Base-by-base conservation (phyloP, 176 grass and related monocot species). In the Eragrostis curvula region DNA sequence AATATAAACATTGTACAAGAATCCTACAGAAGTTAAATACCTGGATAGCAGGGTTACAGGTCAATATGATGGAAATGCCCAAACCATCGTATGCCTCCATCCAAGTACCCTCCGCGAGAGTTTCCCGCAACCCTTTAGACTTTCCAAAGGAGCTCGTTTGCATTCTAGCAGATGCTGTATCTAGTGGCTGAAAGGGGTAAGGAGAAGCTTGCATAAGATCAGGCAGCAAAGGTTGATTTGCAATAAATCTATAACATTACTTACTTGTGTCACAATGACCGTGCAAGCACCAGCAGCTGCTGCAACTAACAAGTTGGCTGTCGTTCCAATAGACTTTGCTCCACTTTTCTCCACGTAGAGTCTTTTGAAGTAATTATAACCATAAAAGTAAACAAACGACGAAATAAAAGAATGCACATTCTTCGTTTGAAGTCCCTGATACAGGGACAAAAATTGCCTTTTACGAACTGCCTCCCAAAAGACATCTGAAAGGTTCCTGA, bases 91-190 rank as follows among this genome's bases (percentile, higher is more conserved):
- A 99, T 71, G 97, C 91, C 78, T 96, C 85, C 86, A 75, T 83
- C 93, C 89, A 87, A 85, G 91, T 90, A 77, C 92, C 92, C 65
- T 91, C 89, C 9, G 89, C 66, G 71, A 99, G 89, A 88, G 93
- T 99, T 87, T 86, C 87, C 43, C 86, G 81, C 32, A 99, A 74
- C 25, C 97, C 93, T 75, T 94, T 99, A 29, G 93, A 94, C 88
- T 99, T 99, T 71, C 93, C 96, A 39, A 99, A 96, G 47, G 93
- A 85, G 87, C 93, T 94, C 66, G 97, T 99, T 93, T 99, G 97
- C 97, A 99, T 99, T 88, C 85, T 96, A 67, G 97, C 91, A 74
- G 97, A 81, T 82, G 93, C 93, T 39, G 90, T 99, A 84, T 99
- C 96, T 50, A 99, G 82, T 85, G 96, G 96, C 93, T 99, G 58